Conservation (phyloP, 1,139 yeast species). For the Nakaseomyces delphensis region DNA sequence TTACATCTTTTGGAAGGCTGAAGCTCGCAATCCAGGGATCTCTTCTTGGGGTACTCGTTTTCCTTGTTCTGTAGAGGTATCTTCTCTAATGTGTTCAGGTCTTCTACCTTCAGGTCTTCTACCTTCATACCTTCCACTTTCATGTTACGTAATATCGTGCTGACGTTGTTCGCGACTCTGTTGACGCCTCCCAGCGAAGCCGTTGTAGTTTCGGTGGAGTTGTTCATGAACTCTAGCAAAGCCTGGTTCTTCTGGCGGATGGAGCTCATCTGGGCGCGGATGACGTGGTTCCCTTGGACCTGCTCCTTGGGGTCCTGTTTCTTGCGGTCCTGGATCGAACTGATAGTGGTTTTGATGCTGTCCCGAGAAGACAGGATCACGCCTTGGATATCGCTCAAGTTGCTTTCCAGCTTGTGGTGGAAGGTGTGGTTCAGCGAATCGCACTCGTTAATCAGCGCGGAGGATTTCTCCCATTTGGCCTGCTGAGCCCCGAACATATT, state of each 20-base stretch:
- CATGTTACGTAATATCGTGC: not conserved
- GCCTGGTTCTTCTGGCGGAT: slow-evolving; percentile 1
- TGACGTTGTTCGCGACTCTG: not conserved
- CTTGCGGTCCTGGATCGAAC: slow-evolving; percentile 3
- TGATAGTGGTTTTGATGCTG: slow-evolving; percentile 14
- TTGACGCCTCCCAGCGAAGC: slow-evolving; percentile 1
- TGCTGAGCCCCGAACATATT: slow-evolving; percentile 27
- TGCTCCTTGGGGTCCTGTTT: not conserved
- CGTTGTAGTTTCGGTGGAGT: slow-evolving; percentile 1
- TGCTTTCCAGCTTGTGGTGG: slow-evolving; percentile 10
- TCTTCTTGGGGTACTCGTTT: not conserved
- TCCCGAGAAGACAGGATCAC: slow-evolving; percentile 15
- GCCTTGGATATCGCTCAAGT: slow-evolving; percentile 5
- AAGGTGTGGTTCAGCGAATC: slow-evolving; percentile 30
- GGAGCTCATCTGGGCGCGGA: not conserved
- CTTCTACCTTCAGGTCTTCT: not conserved
- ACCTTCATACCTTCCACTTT: not conserved
- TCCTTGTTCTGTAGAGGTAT: slow-evolving; percentile 1
- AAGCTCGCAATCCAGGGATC: not conserved
- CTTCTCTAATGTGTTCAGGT: not conserved
- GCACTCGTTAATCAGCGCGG: slow-evolving; percentile 31
- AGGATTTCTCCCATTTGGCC: slow-evolving; percentile 31
- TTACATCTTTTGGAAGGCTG: slow-evolving; percentile 4
- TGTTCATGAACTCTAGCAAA: not conserved
- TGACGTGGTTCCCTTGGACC: not conserved